Evolutionary conservation across 2,329 filamentous ascomycete genomes (phyloP).

Genomic region (Aureobasidium vineae): DNA sequence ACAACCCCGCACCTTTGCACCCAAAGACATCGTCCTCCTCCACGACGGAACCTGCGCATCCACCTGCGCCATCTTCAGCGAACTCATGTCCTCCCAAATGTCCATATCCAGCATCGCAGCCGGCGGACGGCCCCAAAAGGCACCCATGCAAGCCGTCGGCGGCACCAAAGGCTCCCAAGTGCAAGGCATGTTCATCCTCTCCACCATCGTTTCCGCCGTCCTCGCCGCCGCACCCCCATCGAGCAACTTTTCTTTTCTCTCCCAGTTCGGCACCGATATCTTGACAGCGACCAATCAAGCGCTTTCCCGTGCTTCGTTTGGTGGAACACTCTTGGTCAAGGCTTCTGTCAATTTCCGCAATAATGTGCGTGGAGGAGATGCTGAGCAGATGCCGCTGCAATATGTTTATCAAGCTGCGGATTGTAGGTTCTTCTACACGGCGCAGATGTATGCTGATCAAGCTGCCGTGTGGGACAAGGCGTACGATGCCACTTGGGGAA

Average conservation of each 20-base stretch:
- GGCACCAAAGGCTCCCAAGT: constrained; percentile 43
- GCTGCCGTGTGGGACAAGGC: constrained; percentile 49
- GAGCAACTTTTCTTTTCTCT: background rate
- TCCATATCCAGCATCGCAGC: constrained; percentile 41
- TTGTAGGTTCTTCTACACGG: constrained; percentile 54
- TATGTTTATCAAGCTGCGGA: constrained; percentile 51
- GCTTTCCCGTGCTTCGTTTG: background rate
- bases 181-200: constrained; percentile 11
- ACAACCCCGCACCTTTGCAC: constrained; percentile 39
- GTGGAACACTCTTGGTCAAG: constrained; percentile 27
- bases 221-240: constrained; percentile 28
- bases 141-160: constrained; percentile 45
- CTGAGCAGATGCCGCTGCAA: constrained; percentile 47
- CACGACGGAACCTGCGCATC: constrained; percentile 46
- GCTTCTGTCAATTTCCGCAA: constrained; percentile 33
- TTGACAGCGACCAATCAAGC: background rate
- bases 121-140: constrained; percentile 41
- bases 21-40: constrained; percentile 44
- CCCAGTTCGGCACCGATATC: constrained; percentile 1
- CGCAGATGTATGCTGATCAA: constrained; percentile 49
- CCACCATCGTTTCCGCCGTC: constrained; percentile 25
- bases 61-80: constrained; percentile 44
- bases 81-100: constrained; percentile 45
- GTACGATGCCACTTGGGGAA: constrained; percentile 36
- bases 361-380: constrained; percentile 33